Evolutionary conservation across 805 yeast species (phyloP), one percentile per base, ranked within the genome.

Genomic region (Lipomyces kockii): DNA sequence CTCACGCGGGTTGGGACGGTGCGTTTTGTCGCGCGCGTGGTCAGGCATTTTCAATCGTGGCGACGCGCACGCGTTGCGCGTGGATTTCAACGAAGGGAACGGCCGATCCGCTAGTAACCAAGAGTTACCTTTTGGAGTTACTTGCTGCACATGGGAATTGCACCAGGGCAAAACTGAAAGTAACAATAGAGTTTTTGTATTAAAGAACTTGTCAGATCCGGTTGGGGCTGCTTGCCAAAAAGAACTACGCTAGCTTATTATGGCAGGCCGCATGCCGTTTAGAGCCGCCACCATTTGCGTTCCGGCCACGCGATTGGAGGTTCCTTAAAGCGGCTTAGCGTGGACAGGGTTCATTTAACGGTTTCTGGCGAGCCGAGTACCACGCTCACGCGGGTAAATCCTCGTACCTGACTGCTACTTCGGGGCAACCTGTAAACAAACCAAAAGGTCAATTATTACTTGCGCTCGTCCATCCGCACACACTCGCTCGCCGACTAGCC

Each of bases 301-400:
- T 43, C 22, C 49, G 49, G 22, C 22, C 49, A 43, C 9, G 49
- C 22, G 49, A 43, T 43, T 6, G 20, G 22, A n/a, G 9, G 20
- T 17, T 11, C 22, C 55, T 29, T 3, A 20, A 52, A 52, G n/a
- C n/a, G 55, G 55, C 55, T 52, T 52, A 52, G 55, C 55, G 34
- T 12, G 3, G 3, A 1, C 3, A 25, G 8, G 55, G 55, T 8
- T 52, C 55, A 52, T 52, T 49, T n/a, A 52, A 22, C 27, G 22
- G 12, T 17, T n/a, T 4, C 43, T 3, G 12, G 17, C 17, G 17
- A 4, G 5, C 22, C 9, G 22, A n/a, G 49, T 43, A 43, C 49
- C 49, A 5, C 17, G 11, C 7, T n/a, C 22, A 43, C 49, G 49
- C 49, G 49, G 49, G 55, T 22, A 29, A 25, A 52, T 52, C 11